Conservation (phyloP, 2,329 filamentous ascomycete species). For the Venturia asperata region DNA sequence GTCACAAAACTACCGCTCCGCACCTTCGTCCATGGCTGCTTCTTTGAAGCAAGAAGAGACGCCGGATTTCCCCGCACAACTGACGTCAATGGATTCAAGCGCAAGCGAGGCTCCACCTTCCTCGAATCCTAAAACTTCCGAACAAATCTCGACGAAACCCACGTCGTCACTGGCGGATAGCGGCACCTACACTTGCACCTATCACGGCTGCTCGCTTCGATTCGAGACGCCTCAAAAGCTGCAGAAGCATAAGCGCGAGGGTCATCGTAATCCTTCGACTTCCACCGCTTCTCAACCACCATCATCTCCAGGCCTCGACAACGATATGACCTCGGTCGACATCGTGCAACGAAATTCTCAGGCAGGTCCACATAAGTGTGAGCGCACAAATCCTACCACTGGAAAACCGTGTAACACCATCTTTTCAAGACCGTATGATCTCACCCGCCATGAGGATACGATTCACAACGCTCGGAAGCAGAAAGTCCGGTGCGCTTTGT, state of each 20-base stretch:
- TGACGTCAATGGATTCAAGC: slow-evolving; percentile 57
- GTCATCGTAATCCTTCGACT: slow-evolving; percentile 54
- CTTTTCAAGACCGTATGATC: slow-evolving; percentile 91
- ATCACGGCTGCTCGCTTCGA: slow-evolving; percentile 79
- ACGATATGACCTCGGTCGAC: slow-evolving; percentile 46
- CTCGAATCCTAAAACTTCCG: slow-evolving; percentile 27
- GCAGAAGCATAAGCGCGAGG: slow-evolving; percentile 93
- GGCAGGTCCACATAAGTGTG: slow-evolving; percentile 86
- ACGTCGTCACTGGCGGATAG: slow-evolving; percentile 62
- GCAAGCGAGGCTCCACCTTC: slow-evolving; percentile 46
- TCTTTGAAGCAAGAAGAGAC: slow-evolving; percentile 35
- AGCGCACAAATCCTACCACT: slow-evolving; percentile 88
- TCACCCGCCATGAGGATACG: slow-evolving; percentile 93
- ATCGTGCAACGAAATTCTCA: slow-evolving; percentile 68
- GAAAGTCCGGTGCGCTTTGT: slow-evolving; percentile 88
- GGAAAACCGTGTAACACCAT: slow-evolving; percentile 89
- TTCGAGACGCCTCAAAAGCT: slow-evolving; percentile 83
- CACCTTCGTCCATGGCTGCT: slow-evolving; percentile 19
- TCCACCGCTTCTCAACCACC: slow-evolving; percentile 23
- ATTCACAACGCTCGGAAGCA: slow-evolving; percentile 93
- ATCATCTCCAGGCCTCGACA: slow-evolving; percentile 25
- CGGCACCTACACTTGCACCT: slow-evolving; percentile 93
- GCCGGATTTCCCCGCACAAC: slow-evolving; percentile 52
- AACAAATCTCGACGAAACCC: slow-evolving; percentile 41
- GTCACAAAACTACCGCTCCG: slow-evolving; percentile 29